Conservation (phyloP, 73 alveolate species). For the Durusdinium trenchii region DNA sequence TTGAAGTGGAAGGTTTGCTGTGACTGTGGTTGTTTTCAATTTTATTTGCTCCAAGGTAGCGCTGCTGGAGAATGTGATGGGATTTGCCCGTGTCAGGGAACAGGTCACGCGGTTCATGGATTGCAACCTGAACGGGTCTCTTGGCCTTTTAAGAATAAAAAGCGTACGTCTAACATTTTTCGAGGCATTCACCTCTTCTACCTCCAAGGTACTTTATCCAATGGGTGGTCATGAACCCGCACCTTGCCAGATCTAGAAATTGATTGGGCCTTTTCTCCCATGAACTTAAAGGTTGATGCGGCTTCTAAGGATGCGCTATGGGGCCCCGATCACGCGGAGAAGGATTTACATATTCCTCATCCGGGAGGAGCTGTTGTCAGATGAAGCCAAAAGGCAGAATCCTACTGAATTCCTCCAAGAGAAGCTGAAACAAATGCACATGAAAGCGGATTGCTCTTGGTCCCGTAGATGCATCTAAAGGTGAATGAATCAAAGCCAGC, state of each 20-base stretch:
- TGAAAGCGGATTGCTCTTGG: neutral
- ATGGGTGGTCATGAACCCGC: neutral
- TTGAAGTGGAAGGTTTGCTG: neutral
- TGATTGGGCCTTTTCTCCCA: neutral
- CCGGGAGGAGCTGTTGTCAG: neutral
- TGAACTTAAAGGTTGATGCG: no score
- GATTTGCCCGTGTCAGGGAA: neutral
- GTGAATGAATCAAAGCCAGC: neutral
- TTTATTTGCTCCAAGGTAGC: neutral
- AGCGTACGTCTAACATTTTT: neutral
- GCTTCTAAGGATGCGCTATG: no score
- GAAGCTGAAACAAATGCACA: neutral
- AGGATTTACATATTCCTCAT: neutral
- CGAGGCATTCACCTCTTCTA: neutral
- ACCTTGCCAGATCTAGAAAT: neutral
- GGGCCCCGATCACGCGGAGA: no score
- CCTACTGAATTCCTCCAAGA: neutral
- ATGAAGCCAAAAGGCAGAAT: neutral
- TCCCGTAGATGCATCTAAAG: neutral
- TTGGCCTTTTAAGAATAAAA: neutral
- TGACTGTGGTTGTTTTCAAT: neutral
- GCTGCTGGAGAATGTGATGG: neutral
- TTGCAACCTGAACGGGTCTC: neutral
- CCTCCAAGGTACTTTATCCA: neutral
- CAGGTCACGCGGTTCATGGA: neutral